Conservation (phyloP, 768 basidiomycete species). For the Bullera alba region DNA sequence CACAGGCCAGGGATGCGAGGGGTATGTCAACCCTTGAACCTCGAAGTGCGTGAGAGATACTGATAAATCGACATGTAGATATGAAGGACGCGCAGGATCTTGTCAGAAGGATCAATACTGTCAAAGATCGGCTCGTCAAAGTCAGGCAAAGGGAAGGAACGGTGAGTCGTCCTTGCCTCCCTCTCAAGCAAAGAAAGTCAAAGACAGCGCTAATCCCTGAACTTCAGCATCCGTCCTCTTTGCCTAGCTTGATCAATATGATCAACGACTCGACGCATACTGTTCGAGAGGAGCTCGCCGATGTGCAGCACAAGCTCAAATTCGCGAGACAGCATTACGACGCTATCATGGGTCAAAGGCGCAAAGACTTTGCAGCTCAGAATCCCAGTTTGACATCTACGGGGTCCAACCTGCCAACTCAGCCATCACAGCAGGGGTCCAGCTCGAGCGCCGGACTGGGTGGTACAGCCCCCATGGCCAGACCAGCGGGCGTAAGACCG, state of each 20-base stretch:
- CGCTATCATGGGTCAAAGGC: too few species aligned
- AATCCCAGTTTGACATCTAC: too few species aligned
- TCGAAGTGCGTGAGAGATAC: not conserved
- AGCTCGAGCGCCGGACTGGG: too few species aligned
- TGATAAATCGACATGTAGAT: conserved; percentile 5
- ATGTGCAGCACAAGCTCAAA: conserved; percentile 2
- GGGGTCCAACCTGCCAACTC: too few species aligned
- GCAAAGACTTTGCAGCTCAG: too few species aligned
- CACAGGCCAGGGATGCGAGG: not conserved
- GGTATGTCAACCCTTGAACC: not conserved
- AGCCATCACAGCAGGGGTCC: too few species aligned
- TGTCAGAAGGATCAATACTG: conserved; percentile 1
- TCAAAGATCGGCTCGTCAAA: conserved; percentile 9
- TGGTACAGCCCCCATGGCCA: too few species aligned
- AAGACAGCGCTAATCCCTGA: not conserved
- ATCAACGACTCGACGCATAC: conserved; percentile 4
- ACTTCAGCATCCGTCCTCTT: conserved; percentile 6
- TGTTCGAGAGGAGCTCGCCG: conserved; percentile 11
- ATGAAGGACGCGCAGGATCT: conserved; percentile 6
- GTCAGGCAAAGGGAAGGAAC: conserved; percentile 6
- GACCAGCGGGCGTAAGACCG: too few species aligned
- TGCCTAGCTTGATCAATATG: conserved; percentile 7
- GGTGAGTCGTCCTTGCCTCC: conserved; percentile 9
- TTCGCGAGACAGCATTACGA: not conserved
- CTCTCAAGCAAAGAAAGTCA: not conserved